Evolutionary conservation across 1,284 basidiomycete species (phyloP), one percentile per base, ranked within the genome.

Genomic region (Ganoderma resinaceum): DNA sequence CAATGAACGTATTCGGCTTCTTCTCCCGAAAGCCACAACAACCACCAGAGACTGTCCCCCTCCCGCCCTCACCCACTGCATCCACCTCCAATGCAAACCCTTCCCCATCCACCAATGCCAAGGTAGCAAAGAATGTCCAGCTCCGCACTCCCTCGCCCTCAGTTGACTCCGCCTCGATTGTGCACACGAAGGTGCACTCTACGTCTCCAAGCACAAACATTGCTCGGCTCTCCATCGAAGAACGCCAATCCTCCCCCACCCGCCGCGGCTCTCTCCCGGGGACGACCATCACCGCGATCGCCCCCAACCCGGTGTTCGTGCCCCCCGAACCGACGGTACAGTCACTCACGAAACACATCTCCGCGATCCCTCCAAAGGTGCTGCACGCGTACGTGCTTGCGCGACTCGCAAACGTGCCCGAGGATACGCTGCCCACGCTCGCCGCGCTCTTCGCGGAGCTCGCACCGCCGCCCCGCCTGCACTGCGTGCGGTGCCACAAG

Each of bases 401-500:
- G 1, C 84, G 84, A 70, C 81, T 92, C 64, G 76, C 76, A 37
- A 63, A 62, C 38, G 72, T 77, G 29, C 73, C 76, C 11, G 74
- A 69, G 26, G 68, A 74, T 40, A 71, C 73, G 0, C 78, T 88
- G 9, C 77, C 82, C 33, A 78, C 83, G 16, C 81, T 92, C 5
- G 79, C 83, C 1, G 66, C 79, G 0, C 92, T 92, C 79, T 91
- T 91, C 74, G 78, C 84, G 4, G 77, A 82, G 1, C 85, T 94
- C 55, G 79, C 82, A 0, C 90, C 89, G 0, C 92, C 92, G 0
- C 90, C 90, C 3, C 79, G 81, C 58, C 80, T 91, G 20, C 92
- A 94, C 73, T 94, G 92, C 68, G 84, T 89, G 29, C 85, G 92
- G 3, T 94, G 92, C 77, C 92, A 94, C 78, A 85, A 86, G 63